Conservation (phyloP, 805 yeast species). For the Vanderwaltozyma verrucispora region DNA sequence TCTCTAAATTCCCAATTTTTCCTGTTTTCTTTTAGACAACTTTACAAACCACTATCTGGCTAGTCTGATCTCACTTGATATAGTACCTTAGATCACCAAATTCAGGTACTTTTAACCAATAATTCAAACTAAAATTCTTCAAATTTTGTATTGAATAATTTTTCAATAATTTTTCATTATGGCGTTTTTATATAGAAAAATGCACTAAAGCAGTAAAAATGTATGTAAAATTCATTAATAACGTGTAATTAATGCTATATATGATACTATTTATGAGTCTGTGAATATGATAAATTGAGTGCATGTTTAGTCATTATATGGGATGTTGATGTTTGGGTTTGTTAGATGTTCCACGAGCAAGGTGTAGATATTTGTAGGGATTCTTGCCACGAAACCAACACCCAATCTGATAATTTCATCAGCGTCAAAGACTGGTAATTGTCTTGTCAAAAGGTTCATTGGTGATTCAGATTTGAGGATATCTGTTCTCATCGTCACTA, state of each 20-base stretch:
- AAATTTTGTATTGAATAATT: no score
- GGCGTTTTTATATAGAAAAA: no score
- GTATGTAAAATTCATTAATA: no score
- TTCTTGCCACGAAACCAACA: constrained; percentile 64
- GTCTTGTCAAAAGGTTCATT: constrained; percentile 58
- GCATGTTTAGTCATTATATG: constrained; percentile 1
- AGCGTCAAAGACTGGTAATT: constrained; percentile 60
- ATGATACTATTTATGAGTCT: not conserved
- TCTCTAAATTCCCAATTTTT: no score
- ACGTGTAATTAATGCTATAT: not conserved
- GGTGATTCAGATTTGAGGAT: constrained; percentile 52
- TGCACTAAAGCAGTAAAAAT: no score
- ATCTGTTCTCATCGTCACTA: constrained; percentile 54
- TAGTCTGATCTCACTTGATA: no score
- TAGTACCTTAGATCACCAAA: no score
- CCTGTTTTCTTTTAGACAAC: no score
- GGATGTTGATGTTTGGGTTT: constrained; percentile 7
- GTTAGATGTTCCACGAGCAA: constrained; percentile 25
- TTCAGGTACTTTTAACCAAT: no score
- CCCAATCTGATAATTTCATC: constrained; percentile 68
- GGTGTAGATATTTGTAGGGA: constrained; percentile 53
- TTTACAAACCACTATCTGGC: no score
- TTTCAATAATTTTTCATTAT: no score
- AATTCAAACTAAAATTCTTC: no score
- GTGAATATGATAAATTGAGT: not conserved